Base-by-base conservation (phyloP, 768 basidiomycete species). In the Russula earlei region DNA sequence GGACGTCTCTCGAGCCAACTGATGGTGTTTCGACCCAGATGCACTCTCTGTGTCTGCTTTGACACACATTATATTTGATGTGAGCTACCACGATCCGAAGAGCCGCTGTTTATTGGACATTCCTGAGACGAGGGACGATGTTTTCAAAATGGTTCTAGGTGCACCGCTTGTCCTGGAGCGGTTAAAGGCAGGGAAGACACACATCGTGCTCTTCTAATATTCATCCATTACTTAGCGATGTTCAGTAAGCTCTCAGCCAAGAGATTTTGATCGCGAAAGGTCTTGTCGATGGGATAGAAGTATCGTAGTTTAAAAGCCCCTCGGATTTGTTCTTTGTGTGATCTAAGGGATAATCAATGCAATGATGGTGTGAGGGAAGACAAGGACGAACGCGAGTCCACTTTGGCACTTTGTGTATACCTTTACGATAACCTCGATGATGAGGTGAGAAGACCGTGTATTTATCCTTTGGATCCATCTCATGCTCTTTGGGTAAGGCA, bases 391-490 rank as follows among this genome's bases (percentile, higher is more conserved):
- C 93, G 70, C 91, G 78, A 48, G 94, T 96, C 82, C 86, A 97
- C 67, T 96, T 95, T n/a, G 94, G 94, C 25, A 95, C 88, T 66
- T 94, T 94, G 73, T 98, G 94, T 47, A 96, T 91, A 24, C 91
- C 88, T 65, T 97, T 97, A 42, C 95, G 75, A 70, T 95, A 99
- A 6, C 89, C 87, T 55, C 70, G 75, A 1, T 74, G 73, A 38
- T 79, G 81, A 4, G 80, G 75, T 37, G 79, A 81, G 71, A 93
- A 98, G 19, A 87, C 81, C 4, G 94, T 96, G 73, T 98, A 99
- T 70, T 99, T 99, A 75, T 98, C 95, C 65, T 77, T 82, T 1
- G 95, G 74, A 11, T 73, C 77, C 96, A 98, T 98, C 71, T 96
- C 91, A 61, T 85, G 77, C 67, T 98, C 92, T 67, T 89, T 95